A percentile compares a stretch with the other conserved stretches of the same genome.
Evolutionary conservation across 441 rosid species (phyloP).

Genomic region (Gossypium schwendimanii): DNA sequence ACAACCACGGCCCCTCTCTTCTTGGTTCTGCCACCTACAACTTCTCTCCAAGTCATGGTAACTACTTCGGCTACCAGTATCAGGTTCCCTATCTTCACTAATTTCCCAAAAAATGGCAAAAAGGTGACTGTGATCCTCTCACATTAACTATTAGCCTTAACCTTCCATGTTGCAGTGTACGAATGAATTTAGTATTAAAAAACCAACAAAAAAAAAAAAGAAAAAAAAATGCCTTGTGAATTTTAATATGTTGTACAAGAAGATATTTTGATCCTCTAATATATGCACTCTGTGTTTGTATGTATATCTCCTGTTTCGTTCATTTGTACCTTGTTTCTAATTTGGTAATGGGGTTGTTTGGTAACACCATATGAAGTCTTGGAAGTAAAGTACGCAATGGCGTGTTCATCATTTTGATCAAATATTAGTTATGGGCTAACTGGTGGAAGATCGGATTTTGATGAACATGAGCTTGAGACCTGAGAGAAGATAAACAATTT

Average conservation of each 20-base stretch:
- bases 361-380: background rate
- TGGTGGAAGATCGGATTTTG: background rate
- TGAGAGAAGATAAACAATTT: background rate
- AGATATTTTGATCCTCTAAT: constrained; percentile 49
- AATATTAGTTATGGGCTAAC: background rate
- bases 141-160: constrained; percentile 71
- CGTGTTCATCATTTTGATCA: background rate
- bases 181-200: constrained; percentile 57
- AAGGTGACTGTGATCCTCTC: constrained; percentile 50
- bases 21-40: constrained; percentile 57
- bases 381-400: background rate
- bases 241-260: constrained; percentile 43
- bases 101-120: constrained; percentile 39
- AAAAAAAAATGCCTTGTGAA: constrained; percentile 27
- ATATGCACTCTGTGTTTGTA: constrained; percentile 5
- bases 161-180: constrained; percentile 47
- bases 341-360: background rate
- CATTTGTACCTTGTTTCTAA: background rate
- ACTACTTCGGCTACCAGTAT: constrained; percentile 91
- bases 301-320: background rate
- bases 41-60: constrained; percentile 59
- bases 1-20: constrained; percentile 51
- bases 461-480: background rate
- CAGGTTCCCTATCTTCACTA: constrained; percentile 83
- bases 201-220: constrained; percentile 17